Evolutionary conservation across 2,329 filamentous ascomycete species (phyloP).

Genomic region (Alternaria arborescens): DNA sequence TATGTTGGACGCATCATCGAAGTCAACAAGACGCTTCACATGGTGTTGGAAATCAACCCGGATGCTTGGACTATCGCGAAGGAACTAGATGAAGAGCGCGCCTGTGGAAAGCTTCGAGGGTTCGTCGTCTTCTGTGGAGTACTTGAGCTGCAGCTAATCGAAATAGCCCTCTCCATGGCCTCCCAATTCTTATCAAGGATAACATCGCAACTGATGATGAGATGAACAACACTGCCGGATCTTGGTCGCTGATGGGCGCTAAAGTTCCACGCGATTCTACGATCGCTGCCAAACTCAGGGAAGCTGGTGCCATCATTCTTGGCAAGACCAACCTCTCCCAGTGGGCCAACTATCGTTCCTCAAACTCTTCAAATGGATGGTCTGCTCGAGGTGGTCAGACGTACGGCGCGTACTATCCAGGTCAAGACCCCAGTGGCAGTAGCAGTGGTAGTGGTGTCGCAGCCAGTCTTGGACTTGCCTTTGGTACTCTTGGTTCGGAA

Average conservation of each 20-base stretch:
- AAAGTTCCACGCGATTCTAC: constrained; percentile 66
- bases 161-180: constrained; percentile 65
- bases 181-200: constrained; percentile 73
- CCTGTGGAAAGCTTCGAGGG: constrained; percentile 58
- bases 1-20: constrained; percentile 62
- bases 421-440: constrained; percentile 63
- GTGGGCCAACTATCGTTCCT: constrained; percentile 70
- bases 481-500: constrained; percentile 68
- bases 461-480: constrained; percentile 66
- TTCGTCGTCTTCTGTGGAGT: constrained; percentile 24
- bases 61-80: constrained; percentile 62
- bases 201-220: constrained; percentile 70
- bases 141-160: constrained; percentile 5
- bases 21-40: constrained; percentile 62
- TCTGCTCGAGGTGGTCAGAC: constrained; percentile 70
- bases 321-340: constrained; percentile 72
- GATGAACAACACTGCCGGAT: constrained; percentile 72
- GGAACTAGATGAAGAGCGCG: constrained; percentile 59
- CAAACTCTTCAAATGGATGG: constrained; percentile 69
- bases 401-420: constrained; percentile 67
- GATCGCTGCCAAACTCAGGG: constrained; percentile 66
- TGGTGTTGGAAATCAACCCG: constrained; percentile 65
- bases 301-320: constrained; percentile 69
- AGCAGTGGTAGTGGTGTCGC: constrained; percentile 66
- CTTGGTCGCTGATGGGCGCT: constrained; percentile 68